Evolutionary conservation across 106 monocot species (phyloP).

Genomic region (Dendrobium officinale): DNA sequence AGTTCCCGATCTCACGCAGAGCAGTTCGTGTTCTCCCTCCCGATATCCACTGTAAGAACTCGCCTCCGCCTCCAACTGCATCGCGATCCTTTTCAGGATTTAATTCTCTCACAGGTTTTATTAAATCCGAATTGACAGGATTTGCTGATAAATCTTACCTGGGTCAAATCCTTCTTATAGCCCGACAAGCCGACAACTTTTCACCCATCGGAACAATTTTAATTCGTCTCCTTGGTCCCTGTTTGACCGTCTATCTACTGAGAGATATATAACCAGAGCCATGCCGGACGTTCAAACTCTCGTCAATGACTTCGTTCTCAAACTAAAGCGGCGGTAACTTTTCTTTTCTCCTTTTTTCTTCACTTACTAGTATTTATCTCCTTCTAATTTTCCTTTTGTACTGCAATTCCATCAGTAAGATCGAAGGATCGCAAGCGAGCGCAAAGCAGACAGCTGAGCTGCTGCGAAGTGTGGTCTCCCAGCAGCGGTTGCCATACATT

Average conservation of each 20-base stretch:
- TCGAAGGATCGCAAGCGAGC: constrained; percentile 90
- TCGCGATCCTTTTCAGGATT: no score
- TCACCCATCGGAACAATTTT: background rate
- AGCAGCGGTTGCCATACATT: constrained; percentile 64
- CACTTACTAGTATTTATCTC: background rate
- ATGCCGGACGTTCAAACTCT: constrained; percentile 90
- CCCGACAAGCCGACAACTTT: background rate
- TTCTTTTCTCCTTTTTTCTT: background rate
- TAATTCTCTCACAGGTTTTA: no score
- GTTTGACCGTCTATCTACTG: background rate
- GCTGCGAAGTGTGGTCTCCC: constrained; percentile 82
- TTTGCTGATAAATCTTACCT: background rate
- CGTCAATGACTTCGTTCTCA: constrained; percentile 80
- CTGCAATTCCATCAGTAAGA: constrained; percentile 38
- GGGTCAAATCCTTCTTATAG: background rate
- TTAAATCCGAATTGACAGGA: no score
- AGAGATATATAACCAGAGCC: constrained; percentile 2
- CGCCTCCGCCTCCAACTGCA: no score
- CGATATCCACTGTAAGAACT: no score
- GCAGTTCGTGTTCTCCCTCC: no score
- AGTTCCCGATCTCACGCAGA: background rate
- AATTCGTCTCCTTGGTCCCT: background rate
- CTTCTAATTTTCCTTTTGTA: background rate
- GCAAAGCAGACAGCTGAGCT: constrained; percentile 87
- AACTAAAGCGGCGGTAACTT: constrained; percentile 57